Evolutionary conservation across 1,284 basidiomycete genomes (phyloP).

Genomic region (Spongispora temasekensis): DNA sequence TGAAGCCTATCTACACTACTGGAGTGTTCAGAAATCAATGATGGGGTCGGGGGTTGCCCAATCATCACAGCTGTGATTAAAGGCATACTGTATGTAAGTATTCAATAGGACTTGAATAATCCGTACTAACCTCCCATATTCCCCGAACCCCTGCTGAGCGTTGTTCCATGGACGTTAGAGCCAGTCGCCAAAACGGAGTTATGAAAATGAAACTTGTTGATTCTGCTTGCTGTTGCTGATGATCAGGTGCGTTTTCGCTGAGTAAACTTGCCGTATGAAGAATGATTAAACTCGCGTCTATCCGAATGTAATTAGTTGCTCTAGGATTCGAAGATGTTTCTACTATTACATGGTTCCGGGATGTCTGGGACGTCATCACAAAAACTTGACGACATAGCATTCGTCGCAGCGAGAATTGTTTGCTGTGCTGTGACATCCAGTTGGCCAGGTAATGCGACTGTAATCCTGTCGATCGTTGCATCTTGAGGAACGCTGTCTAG

Average conservation of each 20-base stretch:
- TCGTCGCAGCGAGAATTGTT: not conserved
- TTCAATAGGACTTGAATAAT: no score
- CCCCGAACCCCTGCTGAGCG: no score
- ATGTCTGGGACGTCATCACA: not conserved
- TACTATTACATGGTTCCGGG: conserved; percentile 1
- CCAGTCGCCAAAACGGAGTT: conserved; percentile 6
- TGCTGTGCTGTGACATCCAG: not conserved
- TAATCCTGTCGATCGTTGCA: not conserved
- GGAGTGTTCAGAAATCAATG: no score
- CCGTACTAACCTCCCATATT: no score
- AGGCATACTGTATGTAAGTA: no score
- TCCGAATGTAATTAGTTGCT: not conserved
- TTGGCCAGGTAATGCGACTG: not conserved
- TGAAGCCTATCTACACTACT: no score
- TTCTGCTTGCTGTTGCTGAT: not conserved
- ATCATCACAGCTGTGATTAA: no score
- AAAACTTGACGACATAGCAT: not conserved
- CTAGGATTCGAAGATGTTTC: not conserved
- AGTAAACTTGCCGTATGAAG: conserved; percentile 6
- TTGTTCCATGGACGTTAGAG: not conserved
- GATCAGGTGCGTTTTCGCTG: not conserved
- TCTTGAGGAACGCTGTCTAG: not conserved
- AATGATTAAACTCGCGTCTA: not conserved
- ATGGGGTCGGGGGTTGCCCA: no score
- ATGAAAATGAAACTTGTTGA: not conserved